Evolutionary conservation across 1,284 basidiomycete species (phyloP).

Genomic region (Apiotrichum sp.): DNA sequence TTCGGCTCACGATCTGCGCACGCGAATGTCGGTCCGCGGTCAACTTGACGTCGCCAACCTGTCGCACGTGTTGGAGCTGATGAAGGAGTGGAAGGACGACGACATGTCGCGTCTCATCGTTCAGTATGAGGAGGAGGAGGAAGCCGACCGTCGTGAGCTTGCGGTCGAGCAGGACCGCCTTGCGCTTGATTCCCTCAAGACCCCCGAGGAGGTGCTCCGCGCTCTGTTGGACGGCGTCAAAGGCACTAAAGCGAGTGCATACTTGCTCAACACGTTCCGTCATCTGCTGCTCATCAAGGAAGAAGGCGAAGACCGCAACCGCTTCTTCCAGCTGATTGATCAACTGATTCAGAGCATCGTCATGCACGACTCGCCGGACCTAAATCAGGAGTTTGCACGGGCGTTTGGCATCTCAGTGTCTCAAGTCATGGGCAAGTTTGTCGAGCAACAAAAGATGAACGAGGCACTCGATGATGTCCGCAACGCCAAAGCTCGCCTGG

Average conservation of each 20-base stretch:
- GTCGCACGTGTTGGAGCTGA: constrained; percentile 64
- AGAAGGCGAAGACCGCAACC: constrained; percentile 72
- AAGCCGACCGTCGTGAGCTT: constrained; percentile 72
- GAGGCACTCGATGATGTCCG: constrained; percentile 70
- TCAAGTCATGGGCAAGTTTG: constrained; percentile 80
- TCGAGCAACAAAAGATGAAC: constrained; percentile 81
- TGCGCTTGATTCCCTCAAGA: constrained; percentile 66
- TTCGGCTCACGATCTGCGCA: constrained; percentile 36
- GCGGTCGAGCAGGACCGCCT: constrained; percentile 69
- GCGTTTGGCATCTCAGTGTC: constrained; percentile 86
- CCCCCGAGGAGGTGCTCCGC: constrained; percentile 80
- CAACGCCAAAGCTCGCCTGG: constrained; percentile 59
- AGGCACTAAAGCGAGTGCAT: constrained; percentile 71
- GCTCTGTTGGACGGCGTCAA: constrained; percentile 68
- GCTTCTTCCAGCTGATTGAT: constrained; percentile 91
- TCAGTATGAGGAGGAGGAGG: constrained; percentile 61
- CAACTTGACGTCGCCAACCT: constrained; percentile 87
- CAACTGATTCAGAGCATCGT: constrained; percentile 89
- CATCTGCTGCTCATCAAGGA: constrained; percentile 85
- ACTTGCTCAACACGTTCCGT: constrained; percentile 87
- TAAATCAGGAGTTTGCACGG: constrained; percentile 67
- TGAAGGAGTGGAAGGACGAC: constrained; percentile 58
- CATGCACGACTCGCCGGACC: constrained; percentile 69
- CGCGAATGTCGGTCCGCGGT: constrained; percentile 45
- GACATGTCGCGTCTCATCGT: constrained; percentile 64